Percentiles rank a stretch among this genome's conserved stretches.
phyloP scores from a whole-genome alignment of 768 basidiomycete species.

The Boletellus emodensis region DNA sequence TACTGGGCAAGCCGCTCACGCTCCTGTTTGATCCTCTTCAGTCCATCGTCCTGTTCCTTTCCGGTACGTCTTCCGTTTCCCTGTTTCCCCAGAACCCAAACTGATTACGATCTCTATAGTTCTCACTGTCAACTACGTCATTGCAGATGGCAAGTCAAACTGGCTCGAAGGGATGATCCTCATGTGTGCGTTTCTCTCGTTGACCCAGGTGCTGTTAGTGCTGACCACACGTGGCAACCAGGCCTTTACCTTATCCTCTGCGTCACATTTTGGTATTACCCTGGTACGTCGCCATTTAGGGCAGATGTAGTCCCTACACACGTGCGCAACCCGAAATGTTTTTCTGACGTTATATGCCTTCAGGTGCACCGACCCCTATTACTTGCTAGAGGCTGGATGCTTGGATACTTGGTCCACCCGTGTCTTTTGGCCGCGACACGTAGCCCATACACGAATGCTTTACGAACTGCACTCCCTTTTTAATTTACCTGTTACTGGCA shows the following conservation, averaged over 20 bases:
- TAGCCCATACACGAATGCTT: no score
- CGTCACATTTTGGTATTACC: conserved; percentile 53
- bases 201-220: not conserved
- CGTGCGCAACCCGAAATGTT: not conserved
- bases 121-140: conserved; percentile 79
- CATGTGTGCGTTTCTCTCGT: conserved; percentile 43
- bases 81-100: not conserved
- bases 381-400: conserved; percentile 3
- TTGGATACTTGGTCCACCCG: no score
- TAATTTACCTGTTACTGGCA: no score
- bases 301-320: not conserved
- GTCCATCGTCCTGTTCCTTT: conserved; percentile 36
- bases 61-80: conserved; percentile 16
- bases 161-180: conserved; percentile 88
- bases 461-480: no score
- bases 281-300: conserved; percentile 29
- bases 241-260: conserved; percentile 55
- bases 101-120: conserved; percentile 38
- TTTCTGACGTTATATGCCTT: conserved; percentile 6
- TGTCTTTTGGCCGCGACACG: no score
- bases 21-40: conserved; percentile 88
- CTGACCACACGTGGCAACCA: conserved; percentile 16
- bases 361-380: not conserved
- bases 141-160: conserved; percentile 85
- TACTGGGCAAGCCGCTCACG: conserved; percentile 70